Evolutionary conservation across 1,139 yeast genomes (phyloP), one percentile per base, ranked within the genome.

Genomic region (Pichia sp.): DNA sequence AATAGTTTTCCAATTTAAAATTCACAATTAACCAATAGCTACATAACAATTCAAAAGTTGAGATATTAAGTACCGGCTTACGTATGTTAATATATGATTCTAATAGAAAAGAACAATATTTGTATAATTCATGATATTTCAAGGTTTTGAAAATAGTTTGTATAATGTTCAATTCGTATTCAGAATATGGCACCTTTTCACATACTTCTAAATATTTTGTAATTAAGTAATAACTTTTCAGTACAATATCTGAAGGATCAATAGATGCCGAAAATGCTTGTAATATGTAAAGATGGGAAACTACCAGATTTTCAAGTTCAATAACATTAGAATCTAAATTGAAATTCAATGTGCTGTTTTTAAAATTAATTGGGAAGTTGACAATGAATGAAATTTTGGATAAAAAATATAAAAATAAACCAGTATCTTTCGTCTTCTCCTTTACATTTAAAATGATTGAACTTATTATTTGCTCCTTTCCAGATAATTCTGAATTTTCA

Each of bases 331-430:
- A 54, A 16, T 39, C 30, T 2, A 41, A 7, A 22, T 48, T 52
- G 27, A 58, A 48, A 9, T 37, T 39, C 11, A 56, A 37, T 5
- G 43, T 39, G 10, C 47, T 49, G 3, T 51, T 41, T 26, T 52
- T 54, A 34, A 60, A 48, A 9, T 55, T 53, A 3, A 60, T 48
- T 12, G 53, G 53, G 32, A 58, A 57, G 30, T 54, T 54, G 6
- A 57, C 45, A 9, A 48, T 39, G 12, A 56, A 49, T 4, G 62
- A 51, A 1, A 59, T 41, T 4, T 54, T 51, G 1, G 63, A 59
- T 3, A 60, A 48, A 32, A 60, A 56, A 35, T 47, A 58, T 4
- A 59, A 43, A 37, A 61, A 59, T 11, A 60, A 39, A 0, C 64
- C 63, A 20, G 58, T 56, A 39, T 61, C 65, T 23, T 43, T 49